Evolutionary conservation across 768 basidiomycete genomes (phyloP).

Genomic region (Collybia nuda): DNA sequence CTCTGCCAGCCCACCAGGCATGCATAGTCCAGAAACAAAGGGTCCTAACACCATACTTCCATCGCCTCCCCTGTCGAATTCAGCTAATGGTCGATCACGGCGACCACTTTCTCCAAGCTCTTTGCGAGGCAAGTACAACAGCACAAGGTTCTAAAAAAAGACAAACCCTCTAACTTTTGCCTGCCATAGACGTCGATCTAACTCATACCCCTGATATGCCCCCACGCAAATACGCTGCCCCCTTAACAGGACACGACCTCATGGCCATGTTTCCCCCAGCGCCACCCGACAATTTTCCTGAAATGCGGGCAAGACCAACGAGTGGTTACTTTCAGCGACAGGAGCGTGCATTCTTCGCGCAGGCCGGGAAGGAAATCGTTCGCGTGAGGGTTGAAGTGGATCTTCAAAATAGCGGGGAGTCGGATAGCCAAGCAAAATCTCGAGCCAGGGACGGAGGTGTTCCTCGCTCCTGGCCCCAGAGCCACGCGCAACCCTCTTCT

Average conservation of each 20-base stretch:
- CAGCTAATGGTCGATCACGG: slow-evolving; percentile 34
- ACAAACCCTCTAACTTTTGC: slow-evolving; percentile 1
- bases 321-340: slow-evolving; percentile 73
- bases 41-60: slow-evolving; percentile 18
- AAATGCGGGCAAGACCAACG: slow-evolving; percentile 63
- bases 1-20: slow-evolving; percentile 44
- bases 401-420: slow-evolving; percentile 34
- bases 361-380: slow-evolving; percentile 76
- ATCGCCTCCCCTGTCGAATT: slow-evolving; percentile 28
- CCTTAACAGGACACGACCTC: slow-evolving; percentile 79
- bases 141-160: neutral
- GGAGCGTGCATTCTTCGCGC: slow-evolving; percentile 80
- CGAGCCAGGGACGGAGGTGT: slow-evolving; percentile 15
- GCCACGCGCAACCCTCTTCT: slow-evolving; percentile 17
- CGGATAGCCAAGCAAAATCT: slow-evolving; percentile 22
- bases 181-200: slow-evolving; percentile 59
- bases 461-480: slow-evolving; percentile 23
- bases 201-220: slow-evolving; percentile 47
- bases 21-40: slow-evolving; percentile 38
- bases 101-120: slow-evolving; percentile 66
- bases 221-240: slow-evolving; percentile 66
- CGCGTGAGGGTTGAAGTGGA: slow-evolving; percentile 74
- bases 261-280: slow-evolving; percentile 83
- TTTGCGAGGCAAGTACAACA: slow-evolving; percentile 46
- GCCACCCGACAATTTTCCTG: slow-evolving; percentile 56